phyloP scores from a whole-genome alignment of 2,329 filamentous ascomycete genomes.

The Xylariales sp. region DNA sequence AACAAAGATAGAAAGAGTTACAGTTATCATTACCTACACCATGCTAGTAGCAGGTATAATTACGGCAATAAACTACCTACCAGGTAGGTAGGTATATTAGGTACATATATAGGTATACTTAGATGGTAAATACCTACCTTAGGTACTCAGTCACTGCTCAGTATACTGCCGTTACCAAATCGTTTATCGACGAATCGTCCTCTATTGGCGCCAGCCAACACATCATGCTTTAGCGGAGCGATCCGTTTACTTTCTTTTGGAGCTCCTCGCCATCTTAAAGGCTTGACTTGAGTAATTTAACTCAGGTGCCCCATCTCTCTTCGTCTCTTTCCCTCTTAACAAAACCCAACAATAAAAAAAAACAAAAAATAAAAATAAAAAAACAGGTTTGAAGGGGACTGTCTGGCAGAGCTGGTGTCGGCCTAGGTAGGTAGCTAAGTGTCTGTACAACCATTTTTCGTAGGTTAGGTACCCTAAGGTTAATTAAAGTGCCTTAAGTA shows the following conservation, averaged over 20 bases:
- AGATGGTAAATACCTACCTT: neutral
- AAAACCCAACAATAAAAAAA: no score
- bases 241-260: neutral
- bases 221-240: neutral
- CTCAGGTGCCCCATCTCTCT: neutral
- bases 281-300: neutral
- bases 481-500: no score
- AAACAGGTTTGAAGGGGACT: no score
- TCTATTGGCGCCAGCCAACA: neutral
- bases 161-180: neutral
- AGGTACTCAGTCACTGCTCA: no score
- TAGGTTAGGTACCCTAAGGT: no score
- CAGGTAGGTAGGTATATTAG: no score
- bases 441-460: no score
- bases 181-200: neutral
- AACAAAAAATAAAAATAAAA: no score
- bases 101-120: neutral
- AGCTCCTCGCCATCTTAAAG: neutral
- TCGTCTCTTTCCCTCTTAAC: no score
- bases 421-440: no score
- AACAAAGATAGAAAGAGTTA: slow-evolving; percentile 19
- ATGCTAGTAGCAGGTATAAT: neutral
- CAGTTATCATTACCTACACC: slow-evolving; percentile 1
- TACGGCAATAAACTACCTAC: neutral
- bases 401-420: slow-evolving; percentile 5